Evolutionary conservation across 768 basidiomycete species (phyloP).

Genomic region (Lentinula guzmanii): DNA sequence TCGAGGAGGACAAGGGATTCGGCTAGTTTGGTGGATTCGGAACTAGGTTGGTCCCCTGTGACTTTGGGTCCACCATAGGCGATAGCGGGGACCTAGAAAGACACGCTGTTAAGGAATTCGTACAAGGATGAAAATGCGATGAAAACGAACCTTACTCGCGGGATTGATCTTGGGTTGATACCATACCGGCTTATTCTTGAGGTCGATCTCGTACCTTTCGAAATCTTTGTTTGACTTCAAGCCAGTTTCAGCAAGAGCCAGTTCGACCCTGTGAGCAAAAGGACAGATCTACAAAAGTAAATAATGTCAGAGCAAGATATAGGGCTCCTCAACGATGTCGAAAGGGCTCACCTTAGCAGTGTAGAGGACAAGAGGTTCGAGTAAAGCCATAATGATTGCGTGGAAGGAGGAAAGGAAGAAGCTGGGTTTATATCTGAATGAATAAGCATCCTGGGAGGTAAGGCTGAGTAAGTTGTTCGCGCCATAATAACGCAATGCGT

Average conservation of each 20-base stretch:
- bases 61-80: conserved; percentile 57
- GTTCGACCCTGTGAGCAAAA: conserved; percentile 4
- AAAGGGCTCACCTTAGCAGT: background rate
- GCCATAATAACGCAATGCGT: background rate
- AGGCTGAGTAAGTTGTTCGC: background rate
- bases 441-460: background rate
- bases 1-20: conserved; percentile 65
- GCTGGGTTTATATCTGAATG: background rate
- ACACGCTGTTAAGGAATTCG: background rate
- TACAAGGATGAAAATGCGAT: background rate
- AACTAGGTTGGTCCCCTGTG: conserved; percentile 49
- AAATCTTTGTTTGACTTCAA: background rate
- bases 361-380: conserved; percentile 5
- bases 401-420: background rate
- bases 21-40: conserved; percentile 53
- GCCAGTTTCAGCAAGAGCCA: conserved; percentile 5
- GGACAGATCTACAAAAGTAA: background rate
- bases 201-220: conserved; percentile 3
- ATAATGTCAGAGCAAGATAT: background rate
- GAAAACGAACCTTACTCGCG: background rate
- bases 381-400: conserved; percentile 1
- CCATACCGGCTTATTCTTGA: conserved; percentile 6
- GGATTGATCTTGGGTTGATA: conserved; percentile 5
- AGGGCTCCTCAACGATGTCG: no score
- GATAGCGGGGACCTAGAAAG: conserved; percentile 47